Evolutionary conservation across 2,329 filamentous ascomycete genomes (phyloP).

Genomic region (Fusarium palustre): DNA sequence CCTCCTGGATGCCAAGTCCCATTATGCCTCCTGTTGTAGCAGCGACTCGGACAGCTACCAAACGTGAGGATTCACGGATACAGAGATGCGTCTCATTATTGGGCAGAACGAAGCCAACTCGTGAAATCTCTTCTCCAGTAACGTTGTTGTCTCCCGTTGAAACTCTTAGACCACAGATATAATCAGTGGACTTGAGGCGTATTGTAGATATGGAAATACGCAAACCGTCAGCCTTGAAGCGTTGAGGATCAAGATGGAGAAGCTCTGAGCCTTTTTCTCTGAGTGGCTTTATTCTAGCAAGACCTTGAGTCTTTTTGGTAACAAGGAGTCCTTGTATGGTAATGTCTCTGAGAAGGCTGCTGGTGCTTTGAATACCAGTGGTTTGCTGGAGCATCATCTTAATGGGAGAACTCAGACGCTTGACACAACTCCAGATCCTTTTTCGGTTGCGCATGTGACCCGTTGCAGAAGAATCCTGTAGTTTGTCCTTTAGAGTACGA

Average conservation of each 20-base stretch:
- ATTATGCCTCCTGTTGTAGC: slow-evolving; percentile 6
- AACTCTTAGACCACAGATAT: slow-evolving; percentile 16
- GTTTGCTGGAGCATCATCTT: neutral
- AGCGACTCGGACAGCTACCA: neutral
- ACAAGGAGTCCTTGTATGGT: neutral
- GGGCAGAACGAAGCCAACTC: neutral
- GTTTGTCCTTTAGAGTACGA: neutral
- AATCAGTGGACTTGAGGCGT: neutral
- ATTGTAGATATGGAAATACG: slow-evolving; percentile 1
- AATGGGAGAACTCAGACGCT: neutral
- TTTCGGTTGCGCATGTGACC: neutral
- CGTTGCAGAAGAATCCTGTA: neutral
- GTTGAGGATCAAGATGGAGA: neutral
- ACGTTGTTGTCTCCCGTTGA: rapidly evolving
- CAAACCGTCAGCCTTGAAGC: neutral
- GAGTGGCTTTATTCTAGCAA: neutral
- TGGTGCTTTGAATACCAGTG: neutral
- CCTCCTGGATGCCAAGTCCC: neutral
- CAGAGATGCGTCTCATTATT: neutral
- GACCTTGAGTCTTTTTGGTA: neutral
- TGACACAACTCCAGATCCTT: neutral
- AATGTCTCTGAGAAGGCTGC: neutral
- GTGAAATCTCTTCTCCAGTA: neutral
- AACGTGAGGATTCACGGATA: rapidly evolving
- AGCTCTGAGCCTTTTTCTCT: neutral